phyloP scores from a whole-genome alignment of 345 rosid genomes.

The Gossypium longicalyx region DNA sequence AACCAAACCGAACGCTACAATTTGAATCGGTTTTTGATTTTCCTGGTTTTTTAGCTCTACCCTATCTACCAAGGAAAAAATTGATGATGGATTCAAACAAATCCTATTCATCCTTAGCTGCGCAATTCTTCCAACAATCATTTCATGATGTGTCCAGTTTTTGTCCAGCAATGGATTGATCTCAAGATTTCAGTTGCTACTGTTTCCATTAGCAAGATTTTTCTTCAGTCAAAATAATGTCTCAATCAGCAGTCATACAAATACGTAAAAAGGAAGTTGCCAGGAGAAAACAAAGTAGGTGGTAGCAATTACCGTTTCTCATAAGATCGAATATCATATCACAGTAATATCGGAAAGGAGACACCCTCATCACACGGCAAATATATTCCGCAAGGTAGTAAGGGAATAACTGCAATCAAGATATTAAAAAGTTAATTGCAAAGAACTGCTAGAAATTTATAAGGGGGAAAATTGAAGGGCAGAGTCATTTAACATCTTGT shows the following conservation, averaged over 20 bases:
- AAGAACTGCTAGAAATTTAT: conserved; percentile 7
- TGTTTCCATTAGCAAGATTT: too few relatives aligned
- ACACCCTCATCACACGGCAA: conserved; percentile 95
- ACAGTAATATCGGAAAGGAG: conserved; percentile 98
- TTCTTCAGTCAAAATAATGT: too few relatives aligned
- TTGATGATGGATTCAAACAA: too few relatives aligned
- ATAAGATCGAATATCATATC: conserved; percentile 97
- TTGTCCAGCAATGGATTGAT: too few relatives aligned
- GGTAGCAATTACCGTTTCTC: conserved; percentile 63
- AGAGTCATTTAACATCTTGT: neutral
- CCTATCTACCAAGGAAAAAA: too few relatives aligned
- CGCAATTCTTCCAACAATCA: too few relatives aligned
- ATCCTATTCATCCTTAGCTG: too few relatives aligned
- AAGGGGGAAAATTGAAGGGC: neutral
- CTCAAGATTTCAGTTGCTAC: too few relatives aligned
- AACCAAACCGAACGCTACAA: too few relatives aligned
- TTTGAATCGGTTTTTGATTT: too few relatives aligned
- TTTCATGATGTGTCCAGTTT: too few relatives aligned
- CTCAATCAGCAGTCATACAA: neutral
- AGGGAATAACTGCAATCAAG: conserved; percentile 79
- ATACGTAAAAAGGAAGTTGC: neutral
- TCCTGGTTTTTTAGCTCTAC: too few relatives aligned
- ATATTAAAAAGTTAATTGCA: conserved; percentile 19
- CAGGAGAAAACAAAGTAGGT: neutral
- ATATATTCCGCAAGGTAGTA: conserved; percentile 96